phyloP scores from a whole-genome alignment of 192 early-diverging fungal genomes.

The Neocallimastix lanati region DNA sequence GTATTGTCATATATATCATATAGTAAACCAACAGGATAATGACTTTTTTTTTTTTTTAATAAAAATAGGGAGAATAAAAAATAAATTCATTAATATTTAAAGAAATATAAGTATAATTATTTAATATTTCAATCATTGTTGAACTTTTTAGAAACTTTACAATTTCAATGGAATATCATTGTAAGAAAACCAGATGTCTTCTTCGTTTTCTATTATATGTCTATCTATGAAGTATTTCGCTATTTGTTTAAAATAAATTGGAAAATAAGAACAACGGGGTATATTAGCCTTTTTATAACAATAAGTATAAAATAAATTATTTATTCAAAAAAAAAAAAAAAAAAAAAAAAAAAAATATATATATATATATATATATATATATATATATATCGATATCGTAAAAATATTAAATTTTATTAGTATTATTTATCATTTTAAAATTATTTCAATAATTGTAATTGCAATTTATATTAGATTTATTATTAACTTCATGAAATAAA shows the following conservation, averaged over 20 bases:
- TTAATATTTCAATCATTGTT: no score
- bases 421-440: no score
- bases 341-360: no score
- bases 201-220: not conserved
- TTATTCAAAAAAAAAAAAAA: not conserved
- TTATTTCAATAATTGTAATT: no score
- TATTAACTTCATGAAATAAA: no score
- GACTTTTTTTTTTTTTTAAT: no score
- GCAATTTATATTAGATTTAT: no score
- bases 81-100: no score
- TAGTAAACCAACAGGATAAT: not conserved
- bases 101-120: no score
- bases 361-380: no score
- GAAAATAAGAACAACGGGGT: not conserved
- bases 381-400: no score
- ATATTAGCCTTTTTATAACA: not conserved
- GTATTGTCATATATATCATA: not conserved
- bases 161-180: not conserved
- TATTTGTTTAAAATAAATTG: not conserved
- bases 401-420: no score
- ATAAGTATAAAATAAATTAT: not conserved
- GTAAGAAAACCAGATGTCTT: not conserved
- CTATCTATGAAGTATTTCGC: not conserved
- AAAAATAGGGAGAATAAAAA: not conserved
- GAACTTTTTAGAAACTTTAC: not conserved